These are phyloP conservation scores for Scedosporium minutisporum DNA, from an alignment of 2,329 filamentous ascomycete species.

Conservation along the genomic window DNA sequence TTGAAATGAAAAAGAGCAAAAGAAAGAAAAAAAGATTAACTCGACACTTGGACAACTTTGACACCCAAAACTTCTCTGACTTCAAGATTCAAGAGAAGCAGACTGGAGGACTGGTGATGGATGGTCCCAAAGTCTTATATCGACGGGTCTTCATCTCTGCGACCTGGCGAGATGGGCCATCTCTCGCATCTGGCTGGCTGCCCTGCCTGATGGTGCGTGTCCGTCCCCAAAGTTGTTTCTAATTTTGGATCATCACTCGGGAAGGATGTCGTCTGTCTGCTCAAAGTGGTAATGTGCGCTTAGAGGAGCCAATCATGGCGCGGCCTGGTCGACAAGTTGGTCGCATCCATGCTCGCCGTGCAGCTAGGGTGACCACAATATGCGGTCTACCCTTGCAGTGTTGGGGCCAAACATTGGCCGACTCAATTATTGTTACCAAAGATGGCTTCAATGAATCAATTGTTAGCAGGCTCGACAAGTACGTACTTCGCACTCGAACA, in stretches of 20 bases:
- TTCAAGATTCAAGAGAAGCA: not conserved
- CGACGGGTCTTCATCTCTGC: not conserved
- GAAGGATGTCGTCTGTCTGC: constrained; percentile 2
- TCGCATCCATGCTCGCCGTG: constrained; percentile 5
- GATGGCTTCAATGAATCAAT: too few species aligned
- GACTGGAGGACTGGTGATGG: constrained; percentile 1
- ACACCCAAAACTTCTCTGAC: constrained; percentile 3
- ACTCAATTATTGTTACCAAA: not conserved
- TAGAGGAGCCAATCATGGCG: constrained; percentile 3
- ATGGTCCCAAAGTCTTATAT: constrained; percentile 7
- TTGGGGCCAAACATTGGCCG: not conserved
- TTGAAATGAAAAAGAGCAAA: constrained; percentile 1
- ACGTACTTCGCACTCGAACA: too few species aligned
- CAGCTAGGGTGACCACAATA: constrained; percentile 2
- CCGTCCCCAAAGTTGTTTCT: constrained; percentile 4
- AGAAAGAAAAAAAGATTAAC: not conserved
- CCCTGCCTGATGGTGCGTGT: not conserved
- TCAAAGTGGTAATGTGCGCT: not conserved
- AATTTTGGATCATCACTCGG: constrained; percentile 1
- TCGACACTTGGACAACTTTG: constrained; percentile 5
- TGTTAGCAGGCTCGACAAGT: too few species aligned
- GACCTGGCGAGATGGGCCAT: constrained; percentile 1
- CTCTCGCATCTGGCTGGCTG: not conserved
- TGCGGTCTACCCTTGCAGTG: not conserved
- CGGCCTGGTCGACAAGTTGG: not conserved